Base-by-base conservation (phyloP, 2,329 filamentous ascomycete genomes). In the Sordariomycetes sp. region DNA sequence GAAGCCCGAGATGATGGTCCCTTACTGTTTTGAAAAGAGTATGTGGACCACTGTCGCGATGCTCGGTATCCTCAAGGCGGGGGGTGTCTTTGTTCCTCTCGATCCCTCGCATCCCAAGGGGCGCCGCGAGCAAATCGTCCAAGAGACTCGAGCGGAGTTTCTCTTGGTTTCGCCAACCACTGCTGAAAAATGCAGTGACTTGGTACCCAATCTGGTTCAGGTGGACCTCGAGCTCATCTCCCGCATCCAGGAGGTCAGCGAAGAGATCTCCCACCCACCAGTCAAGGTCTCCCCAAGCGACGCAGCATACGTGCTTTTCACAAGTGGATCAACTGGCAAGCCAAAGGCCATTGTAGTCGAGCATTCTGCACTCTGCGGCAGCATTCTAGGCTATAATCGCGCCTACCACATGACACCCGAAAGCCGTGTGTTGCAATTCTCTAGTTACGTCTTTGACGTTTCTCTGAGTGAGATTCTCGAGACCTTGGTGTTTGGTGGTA, bases 381-480 rank as follows among this genome's bases (percentile, higher is more conserved):
- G 19, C 15, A 54, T 55, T 4, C 57, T 69, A 18, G 57, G 61
- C 18, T 64, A 68, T 42, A n/a, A 14, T 18, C 20, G 23, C 11
- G 12, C 12, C 26, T 21, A 30, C 20, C 20, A 25, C n/a, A 20
- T 14, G 32, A 28, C 8, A 21, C 21, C 16, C 17, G 25, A 23
- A 21, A 30, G 28, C 11, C 24, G 35, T 23, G 66, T 74, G 11
- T 34, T 73, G 31, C 63, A 68, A 36, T 65, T 64, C 39, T 65
- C 63, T 8, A 59, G 58, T 14, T 68, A 64, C 40, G 63, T 60
- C 1, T 70, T 70, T 28, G 65, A 72, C 37, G 57, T 61, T 3
- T 60, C 58, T 23, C 45, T 72, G 6, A 36, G 58, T 3, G 68
- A 72, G 36, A 62, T 63, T 2, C 53, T 71, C 24, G 57, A 61